phyloP scores from a whole-genome alignment of 2,329 filamentous ascomycete genomes.

The Torrubiella hemipterigena region DNA sequence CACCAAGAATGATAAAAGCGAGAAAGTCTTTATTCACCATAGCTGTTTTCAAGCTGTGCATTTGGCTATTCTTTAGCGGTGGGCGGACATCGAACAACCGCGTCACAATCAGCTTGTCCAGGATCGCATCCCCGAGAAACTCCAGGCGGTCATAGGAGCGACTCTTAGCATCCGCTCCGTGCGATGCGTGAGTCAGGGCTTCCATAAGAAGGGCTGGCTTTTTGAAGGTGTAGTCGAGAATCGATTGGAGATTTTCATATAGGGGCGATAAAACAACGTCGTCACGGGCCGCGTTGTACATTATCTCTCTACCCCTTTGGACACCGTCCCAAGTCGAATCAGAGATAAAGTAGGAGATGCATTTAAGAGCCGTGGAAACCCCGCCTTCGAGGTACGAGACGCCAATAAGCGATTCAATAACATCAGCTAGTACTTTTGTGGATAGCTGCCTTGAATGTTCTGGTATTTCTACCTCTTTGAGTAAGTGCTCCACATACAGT shows the following conservation, averaged over 20 bases:
- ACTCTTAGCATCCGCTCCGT: constrained; percentile 26
- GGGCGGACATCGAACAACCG: constrained; percentile 38
- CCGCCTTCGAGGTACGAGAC: constrained; percentile 61
- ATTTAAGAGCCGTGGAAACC: constrained; percentile 46
- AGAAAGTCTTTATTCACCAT: constrained; percentile 74
- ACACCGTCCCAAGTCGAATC: constrained; percentile 43
- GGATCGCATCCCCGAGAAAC: constrained; percentile 75
- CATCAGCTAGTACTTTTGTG: constrained; percentile 74
- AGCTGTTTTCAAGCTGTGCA: constrained; percentile 67
- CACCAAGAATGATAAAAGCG: constrained; percentile 60
- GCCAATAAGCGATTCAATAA: constrained; percentile 76
- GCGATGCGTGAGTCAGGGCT: constrained; percentile 68
- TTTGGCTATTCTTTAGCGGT: constrained; percentile 37
- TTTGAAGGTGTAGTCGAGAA: constrained; percentile 62
- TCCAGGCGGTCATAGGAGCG: constrained; percentile 61
- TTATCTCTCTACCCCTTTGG: constrained; percentile 21
- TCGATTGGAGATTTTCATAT: constrained; percentile 41
- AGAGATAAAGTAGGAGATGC: constrained; percentile 54
- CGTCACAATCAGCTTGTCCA: constrained; percentile 64
- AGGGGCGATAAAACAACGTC: constrained; percentile 23
- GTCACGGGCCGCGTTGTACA: constrained; percentile 29
- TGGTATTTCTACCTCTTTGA: constrained; percentile 9
- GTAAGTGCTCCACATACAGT: constrained; percentile 35
- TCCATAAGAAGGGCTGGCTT: constrained; percentile 61
- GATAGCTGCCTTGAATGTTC: constrained; percentile 34